Base-by-base conservation (phyloP, 2,329 filamentous ascomycete genomes). In the Boeremia lycopersici region DNA sequence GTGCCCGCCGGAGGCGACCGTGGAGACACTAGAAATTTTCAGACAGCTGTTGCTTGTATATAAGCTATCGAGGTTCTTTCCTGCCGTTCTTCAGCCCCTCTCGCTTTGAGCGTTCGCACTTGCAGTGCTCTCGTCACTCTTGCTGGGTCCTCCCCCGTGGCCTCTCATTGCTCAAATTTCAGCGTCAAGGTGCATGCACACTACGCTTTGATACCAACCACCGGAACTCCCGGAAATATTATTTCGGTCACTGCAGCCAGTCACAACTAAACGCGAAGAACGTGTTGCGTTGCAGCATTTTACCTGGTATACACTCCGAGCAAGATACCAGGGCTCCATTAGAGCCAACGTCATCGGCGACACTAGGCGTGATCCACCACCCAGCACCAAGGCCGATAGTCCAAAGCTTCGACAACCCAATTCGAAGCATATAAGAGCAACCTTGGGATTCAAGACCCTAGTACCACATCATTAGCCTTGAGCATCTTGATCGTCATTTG, bases 1-100 rank as follows among this genome's bases (percentile, higher is more conserved):
- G 33, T 33, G 56, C 54, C 57, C 61, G 49, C 53, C 56, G 53
- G 57, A 64, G 45, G 58, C 60, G 60, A 62, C 58, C 39, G 57
- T 50, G 46, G 54, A 28, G 56, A 60, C 59, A 59, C 56, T 62
- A 63, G 59, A 65, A 63, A 59, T 62, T 60, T 65, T 63, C 59
- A 58, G 12, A 56, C 41, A 34, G 57, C 50, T 57, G 38, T 35
- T 47, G 15, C 19, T 33, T 13, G 38, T 65, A 65, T 67, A 64
- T 67, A 68, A 62, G 28, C 23, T 50, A 42, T 47, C 13, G 5
- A 42, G 11, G 41, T 42, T 42, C 36, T 36, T 29, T 38, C 8
- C 17, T 55, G 26, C 36, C 31, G 30, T 28, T 38, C 30, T 42
- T 36, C 42, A 50, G 46, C 46, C 52, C 42, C 19, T 19, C 42